These are phyloP conservation scores for Aspergillus chevalieri DNA, from an alignment of 2,329 filamentous ascomycete species.

Conservation along the genomic window DNA sequence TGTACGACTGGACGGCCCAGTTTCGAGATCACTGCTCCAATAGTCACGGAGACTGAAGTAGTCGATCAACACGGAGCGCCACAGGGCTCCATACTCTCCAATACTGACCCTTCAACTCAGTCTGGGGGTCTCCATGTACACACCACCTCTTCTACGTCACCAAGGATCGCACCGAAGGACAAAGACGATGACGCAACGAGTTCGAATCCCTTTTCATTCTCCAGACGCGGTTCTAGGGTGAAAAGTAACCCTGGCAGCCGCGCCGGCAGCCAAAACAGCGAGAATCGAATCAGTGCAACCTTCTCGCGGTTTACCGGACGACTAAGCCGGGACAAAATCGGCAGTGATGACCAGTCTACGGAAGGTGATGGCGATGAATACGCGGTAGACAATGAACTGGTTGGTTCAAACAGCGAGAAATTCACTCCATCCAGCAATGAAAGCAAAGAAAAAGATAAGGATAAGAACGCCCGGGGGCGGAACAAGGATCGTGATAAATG, in stretches of 20 bases:
- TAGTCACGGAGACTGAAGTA: conserved; percentile 15
- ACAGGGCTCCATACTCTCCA: conserved; percentile 24
- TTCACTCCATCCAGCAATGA: conserved; percentile 5
- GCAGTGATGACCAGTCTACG: conserved; percentile 17
- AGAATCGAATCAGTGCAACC: conserved; percentile 30
- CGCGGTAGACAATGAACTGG: conserved; percentile 15
- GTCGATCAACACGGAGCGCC: conserved; percentile 15
- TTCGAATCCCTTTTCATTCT: conserved; percentile 18
- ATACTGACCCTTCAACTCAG: conserved; percentile 9
- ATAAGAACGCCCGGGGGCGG: conserved; percentile 16
- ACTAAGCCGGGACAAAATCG: conserved; percentile 25
- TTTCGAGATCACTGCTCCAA: conserved; percentile 31
- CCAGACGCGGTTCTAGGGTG: conserved; percentile 24
- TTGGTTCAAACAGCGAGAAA: conserved; percentile 9
- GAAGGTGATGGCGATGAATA: conserved; percentile 22
- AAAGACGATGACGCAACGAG: conserved; percentile 8
- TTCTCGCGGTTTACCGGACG: conserved; percentile 31
- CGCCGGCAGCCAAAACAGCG: conserved; percentile 29
- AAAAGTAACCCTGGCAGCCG: conserved; percentile 31
- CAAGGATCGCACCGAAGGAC: conserved; percentile 20
- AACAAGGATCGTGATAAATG: conserved; percentile 13
- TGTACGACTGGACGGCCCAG: conserved; percentile 28
- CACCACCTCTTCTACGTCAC: conserved; percentile 20
- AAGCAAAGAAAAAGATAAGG: conserved; percentile 14
- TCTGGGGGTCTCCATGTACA: conserved; percentile 12